Conservation (phyloP, 371 early-diverging fungal genomes). For the Mortierella sp. region DNA sequence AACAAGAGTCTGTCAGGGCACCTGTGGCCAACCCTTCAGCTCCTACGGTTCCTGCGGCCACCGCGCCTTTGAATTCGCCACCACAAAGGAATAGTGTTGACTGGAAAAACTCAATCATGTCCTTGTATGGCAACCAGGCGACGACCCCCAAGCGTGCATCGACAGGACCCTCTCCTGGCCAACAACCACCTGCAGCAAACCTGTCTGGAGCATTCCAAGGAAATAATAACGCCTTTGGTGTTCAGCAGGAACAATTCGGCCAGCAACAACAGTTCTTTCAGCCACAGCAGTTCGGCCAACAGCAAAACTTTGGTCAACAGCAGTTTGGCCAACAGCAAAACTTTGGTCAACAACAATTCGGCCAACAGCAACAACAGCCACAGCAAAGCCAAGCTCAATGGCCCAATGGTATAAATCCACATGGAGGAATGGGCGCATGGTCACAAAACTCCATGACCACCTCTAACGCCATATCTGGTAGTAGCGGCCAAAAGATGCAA, state of each 20-base stretch:
- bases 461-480: background rate
- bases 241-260: slow-evolving; percentile 29
- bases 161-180: background rate
- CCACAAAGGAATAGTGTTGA: slow-evolving; percentile 50
- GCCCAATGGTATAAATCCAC: background rate
- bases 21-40: slow-evolving; percentile 6
- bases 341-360: slow-evolving; percentile 12
- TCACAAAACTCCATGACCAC: too few species aligned
- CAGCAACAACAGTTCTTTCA: slow-evolving; percentile 35
- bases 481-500: slow-evolving; percentile 1
- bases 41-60: too few species aligned
- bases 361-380: background rate
- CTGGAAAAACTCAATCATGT: slow-evolving; percentile 67
- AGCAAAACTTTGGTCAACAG: too few species aligned
- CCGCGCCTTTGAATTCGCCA: background rate
- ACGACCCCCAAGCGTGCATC: slow-evolving; percentile 8
- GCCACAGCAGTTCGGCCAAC: slow-evolving; percentile 7
- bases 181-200: slow-evolving; percentile 9
- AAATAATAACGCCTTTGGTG: slow-evolving; percentile 40
- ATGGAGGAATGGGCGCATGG: background rate
- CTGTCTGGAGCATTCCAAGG: slow-evolving; percentile 36
- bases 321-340: background rate
- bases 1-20: slow-evolving; percentile 2
- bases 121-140: slow-evolving; percentile 56
- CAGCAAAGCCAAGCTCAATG: slow-evolving; percentile 23